A percentile compares a stretch with the other conserved stretches of the same genome.
phyloP scores from a whole-genome alignment of 495 filamentous ascomycete species.

The Talaromyces thailandensis region DNA sequence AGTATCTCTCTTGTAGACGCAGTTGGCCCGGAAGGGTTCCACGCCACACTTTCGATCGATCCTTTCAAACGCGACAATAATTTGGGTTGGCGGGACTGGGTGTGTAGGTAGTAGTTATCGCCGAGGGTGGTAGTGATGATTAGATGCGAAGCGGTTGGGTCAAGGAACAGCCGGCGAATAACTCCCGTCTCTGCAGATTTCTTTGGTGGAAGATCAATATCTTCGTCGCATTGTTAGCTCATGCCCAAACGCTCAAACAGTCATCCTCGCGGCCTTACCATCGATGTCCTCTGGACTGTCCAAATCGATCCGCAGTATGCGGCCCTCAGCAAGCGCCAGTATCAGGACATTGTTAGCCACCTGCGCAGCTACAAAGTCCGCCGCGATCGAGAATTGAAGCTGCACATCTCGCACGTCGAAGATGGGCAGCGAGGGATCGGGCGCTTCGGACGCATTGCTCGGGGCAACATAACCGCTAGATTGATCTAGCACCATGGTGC shows the following conservation, averaged over 20 bases:
- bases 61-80: slow-evolving; percentile 74
- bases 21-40: slow-evolving; percentile 95
- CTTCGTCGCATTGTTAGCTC: slow-evolving; percentile 29
- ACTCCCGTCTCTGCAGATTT: slow-evolving; percentile 82
- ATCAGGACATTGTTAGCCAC: slow-evolving; percentile 96
- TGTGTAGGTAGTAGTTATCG: slow-evolving; percentile 97
- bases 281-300: slow-evolving; percentile 93
- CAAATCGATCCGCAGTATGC: slow-evolving; percentile 88
- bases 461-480: slow-evolving; percentile 47
- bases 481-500: slow-evolving; percentile 42
- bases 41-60: slow-evolving; percentile 85
- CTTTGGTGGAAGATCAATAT: slow-evolving; percentile 95
- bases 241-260: background rate
- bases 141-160: slow-evolving; percentile 90
- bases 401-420: slow-evolving; percentile 88
- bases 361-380: slow-evolving; percentile 92
- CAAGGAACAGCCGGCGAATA: slow-evolving; percentile 92
- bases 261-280: slow-evolving; percentile 41
- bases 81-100: slow-evolving; percentile 81
- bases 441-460: slow-evolving; percentile 47
- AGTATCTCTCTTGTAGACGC: slow-evolving; percentile 94
- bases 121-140: slow-evolving; percentile 83
- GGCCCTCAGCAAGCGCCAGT: slow-evolving; percentile 76
- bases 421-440: slow-evolving; percentile 64
- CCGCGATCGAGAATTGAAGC: slow-evolving; percentile 82